phyloP scores from a whole-genome alignment of 2,329 filamentous ascomycete species.

The Aspergillus brunneoviolaceus region DNA sequence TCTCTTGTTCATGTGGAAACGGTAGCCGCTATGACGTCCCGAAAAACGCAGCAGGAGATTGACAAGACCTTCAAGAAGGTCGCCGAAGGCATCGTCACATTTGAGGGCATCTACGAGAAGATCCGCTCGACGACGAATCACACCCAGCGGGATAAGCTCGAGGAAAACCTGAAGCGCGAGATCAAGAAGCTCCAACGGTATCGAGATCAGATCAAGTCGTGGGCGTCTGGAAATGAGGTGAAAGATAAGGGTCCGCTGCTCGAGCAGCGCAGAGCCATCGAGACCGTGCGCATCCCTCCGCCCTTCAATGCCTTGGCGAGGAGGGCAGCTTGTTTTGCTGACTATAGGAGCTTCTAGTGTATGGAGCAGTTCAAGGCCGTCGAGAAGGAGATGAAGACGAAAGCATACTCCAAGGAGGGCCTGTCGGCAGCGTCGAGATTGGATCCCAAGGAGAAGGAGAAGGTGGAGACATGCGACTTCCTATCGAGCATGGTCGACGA shows the following conservation, averaged over 20 bases:
- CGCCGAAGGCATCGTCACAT: conserved; percentile 84
- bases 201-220: conserved; percentile 99
- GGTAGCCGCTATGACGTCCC: conserved; percentile 71
- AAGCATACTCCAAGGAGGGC: conserved; percentile 98
- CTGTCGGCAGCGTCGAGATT: conserved; percentile 87
- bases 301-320: conserved; percentile 7
- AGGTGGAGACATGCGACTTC: conserved; percentile 84
- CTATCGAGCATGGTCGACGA: conserved; percentile 84
- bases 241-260: conserved; percentile 97
- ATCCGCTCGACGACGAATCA: conserved; percentile 89
- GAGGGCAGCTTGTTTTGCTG: conserved; percentile 21
- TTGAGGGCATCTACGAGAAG: conserved; percentile 96
- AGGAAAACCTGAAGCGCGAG: conserved; percentile 97
- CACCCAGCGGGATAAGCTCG: conserved; percentile 96
- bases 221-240: conserved; percentile 97
- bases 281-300: conserved; percentile 65
- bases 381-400: conserved; percentile 99
- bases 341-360: conserved; percentile 35
- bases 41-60: conserved; percentile 96
- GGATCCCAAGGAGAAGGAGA: conserved; percentile 97
- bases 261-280: conserved; percentile 92
- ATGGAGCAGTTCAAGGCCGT: conserved; percentile 99
- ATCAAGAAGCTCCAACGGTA: conserved; percentile 99
- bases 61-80: conserved; percentile 99
- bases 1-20: conserved; percentile 22